Base-by-base conservation (phyloP, 2,329 filamentous ascomycete species). In the Colletotrichum higginsianum region DNA sequence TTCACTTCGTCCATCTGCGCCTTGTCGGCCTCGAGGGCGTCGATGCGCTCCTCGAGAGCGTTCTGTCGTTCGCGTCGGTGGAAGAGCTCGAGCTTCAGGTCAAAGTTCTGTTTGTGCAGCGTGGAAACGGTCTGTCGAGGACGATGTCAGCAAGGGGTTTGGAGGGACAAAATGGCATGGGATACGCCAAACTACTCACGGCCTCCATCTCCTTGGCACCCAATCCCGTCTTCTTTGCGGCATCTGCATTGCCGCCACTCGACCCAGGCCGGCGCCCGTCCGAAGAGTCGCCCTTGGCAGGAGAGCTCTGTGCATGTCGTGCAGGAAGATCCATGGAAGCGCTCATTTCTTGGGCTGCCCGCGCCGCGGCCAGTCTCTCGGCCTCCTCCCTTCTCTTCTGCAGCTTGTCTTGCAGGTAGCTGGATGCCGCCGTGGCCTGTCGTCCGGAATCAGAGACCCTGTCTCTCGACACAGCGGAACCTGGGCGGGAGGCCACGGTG, bases 21-120 rank as follows among this genome's bases (percentile, higher is more conserved):
- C 72, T 87, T 86, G 64, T 90, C 86, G 9, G 80, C 79, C 73
- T 90, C 87, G 21, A 93, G 81, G 5, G 79, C 79, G 47, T 90
- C 86, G n/a, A 91, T 75, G 50, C 86, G 84, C 44, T 87, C 84
- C 76, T 93, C 91, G 44, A 94, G 76, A 26, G 82, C 83, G 11
- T 85, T 85, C 76, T 92, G 90, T 64, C 88, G 86, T 80, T 94
- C 89, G 38, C 92, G 86, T 8, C 91, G 87, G 77, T 94, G 91
- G 75, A 88, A 93, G 1, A 94, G 80, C 78, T 94, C 92, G 42
- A 94, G 84, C 79, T 94, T 94, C 52, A 94, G 85, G 75, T 93
- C 92, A 75, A 94, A 94, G 76, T 94, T 94, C 80, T 93, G 89
- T 78, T 94, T 94, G 79, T 92, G 90, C 26, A 94, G 81, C 1